Conservation (phyloP, 2,329 filamentous ascomycete genomes). For the Aaosphaeria arxii region DNA sequence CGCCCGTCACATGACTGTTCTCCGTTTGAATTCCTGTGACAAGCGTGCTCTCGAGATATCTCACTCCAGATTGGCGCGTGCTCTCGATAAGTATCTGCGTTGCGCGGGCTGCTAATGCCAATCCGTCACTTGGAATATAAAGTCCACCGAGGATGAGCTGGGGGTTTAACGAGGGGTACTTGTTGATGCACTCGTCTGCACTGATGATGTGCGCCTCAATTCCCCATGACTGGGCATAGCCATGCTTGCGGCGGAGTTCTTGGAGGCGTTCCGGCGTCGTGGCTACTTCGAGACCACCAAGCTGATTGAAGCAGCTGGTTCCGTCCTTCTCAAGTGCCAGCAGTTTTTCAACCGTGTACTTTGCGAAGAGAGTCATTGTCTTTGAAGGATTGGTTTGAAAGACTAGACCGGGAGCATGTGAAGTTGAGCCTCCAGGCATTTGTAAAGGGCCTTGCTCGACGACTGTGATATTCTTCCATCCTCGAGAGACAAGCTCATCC, state of each 20-base stretch:
- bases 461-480: constrained; percentile 61
- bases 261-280: constrained; percentile 58
- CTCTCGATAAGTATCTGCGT: constrained; percentile 60
- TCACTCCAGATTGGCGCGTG: constrained; percentile 57
- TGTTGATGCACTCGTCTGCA: constrained; percentile 50
- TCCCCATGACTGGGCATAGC: constrained; percentile 61
- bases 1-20: constrained; percentile 54
- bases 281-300: constrained; percentile 62
- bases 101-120: constrained; percentile 60
- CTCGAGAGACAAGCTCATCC: constrained; percentile 60
- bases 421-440: constrained; percentile 64
- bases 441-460: constrained; percentile 61
- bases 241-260: constrained; percentile 62
- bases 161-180: constrained; percentile 56
- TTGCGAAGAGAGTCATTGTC: constrained; percentile 57
- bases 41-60: constrained; percentile 54
- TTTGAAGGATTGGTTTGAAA: constrained; percentile 61
- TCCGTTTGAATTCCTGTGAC: constrained; percentile 57
- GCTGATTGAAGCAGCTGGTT: constrained; percentile 58
- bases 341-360: constrained; percentile 62
- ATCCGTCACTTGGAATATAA: constrained; percentile 59
- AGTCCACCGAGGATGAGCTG: constrained; percentile 57
- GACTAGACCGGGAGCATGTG: constrained; percentile 62
- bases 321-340: constrained; percentile 46
- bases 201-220: constrained; percentile 54